Base-by-base conservation (phyloP, 768 basidiomycete species). In the Pleurotus pulmonarius region DNA sequence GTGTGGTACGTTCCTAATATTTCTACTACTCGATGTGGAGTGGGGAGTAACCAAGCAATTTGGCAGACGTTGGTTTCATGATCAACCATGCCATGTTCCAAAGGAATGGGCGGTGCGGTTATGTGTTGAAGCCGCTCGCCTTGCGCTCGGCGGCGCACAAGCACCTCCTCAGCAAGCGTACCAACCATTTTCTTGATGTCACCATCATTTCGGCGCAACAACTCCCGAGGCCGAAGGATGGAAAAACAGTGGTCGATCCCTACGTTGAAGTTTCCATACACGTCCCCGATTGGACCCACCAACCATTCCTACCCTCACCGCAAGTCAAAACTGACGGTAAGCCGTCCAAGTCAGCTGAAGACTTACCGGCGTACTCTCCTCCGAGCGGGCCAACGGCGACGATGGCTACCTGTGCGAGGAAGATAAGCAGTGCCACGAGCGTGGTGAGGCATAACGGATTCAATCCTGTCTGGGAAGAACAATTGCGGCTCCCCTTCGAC, bases 81-180 rank as follows among this genome's bases (percentile, higher is more conserved):
- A 90, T 98, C 67, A 99, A 98, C 66, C 86, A 90, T 56, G 92
- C 95, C 13, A 95, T 98, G 92, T 99, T 99, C 70, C 86, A 90
- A 64, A 80, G 91, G 7, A 94, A 95, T 61, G 92, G 89, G 9
- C 83, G 88, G n/a, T 81, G 83, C 1, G 97, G 97, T 1, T 98
- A 94, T 63, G 87, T 98, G 3, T 81, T 98, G 39, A 97, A 98
- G 67, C 97, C 97, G 2, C 73, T 74, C 2, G 84, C 88, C 0
- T 79, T 98, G 1, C 80, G 93, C 4, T 53, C 51, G 13, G 71
- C 71, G 13, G 75, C 77, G 29, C 77, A 83, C 61, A 89, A 94
- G 70, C 82, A 85, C 39, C 70, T 83, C 12, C 69, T 90, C 13
- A 65, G 72, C 55, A 77, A 80, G 58, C 78, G 78, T 51, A 84